These are phyloP conservation scores for Clonostachys rhizophaga DNA, from an alignment of 2,329 filamentous ascomycete genomes.

Conservation along the genomic window DNA sequence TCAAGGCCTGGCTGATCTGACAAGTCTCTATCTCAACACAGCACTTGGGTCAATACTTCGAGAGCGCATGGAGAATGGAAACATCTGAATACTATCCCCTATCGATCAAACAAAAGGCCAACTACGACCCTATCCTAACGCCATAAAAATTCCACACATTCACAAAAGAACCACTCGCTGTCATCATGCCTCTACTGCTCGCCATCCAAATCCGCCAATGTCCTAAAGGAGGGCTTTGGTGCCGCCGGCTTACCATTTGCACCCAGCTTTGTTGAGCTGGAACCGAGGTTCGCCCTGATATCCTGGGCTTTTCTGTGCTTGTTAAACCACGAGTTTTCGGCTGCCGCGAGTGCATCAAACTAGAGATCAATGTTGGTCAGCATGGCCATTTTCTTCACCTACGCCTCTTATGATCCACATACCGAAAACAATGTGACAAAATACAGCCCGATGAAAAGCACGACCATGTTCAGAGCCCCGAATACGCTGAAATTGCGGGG, in stretches of 20 bases:
- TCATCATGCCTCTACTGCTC: conserved; percentile 5
- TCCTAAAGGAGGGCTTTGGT: conserved; percentile 38
- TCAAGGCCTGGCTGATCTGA: too few relatives aligned
- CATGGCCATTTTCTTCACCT: conserved; percentile 1
- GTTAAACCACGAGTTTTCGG: conserved; percentile 56
- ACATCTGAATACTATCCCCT: too few relatives aligned
- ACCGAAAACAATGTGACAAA: conserved; percentile 57
- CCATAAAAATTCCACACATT: too few relatives aligned
- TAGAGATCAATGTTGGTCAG: conserved; percentile 21
- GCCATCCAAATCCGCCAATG: conserved; percentile 45
- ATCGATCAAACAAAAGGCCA: too few relatives aligned
- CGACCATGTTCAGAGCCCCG: conserved; percentile 39
- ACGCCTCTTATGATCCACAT: conserved; percentile 19
- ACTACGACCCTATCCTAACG: too few relatives aligned
- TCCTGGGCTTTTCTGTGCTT: conserved; percentile 25
- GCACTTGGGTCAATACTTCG: too few relatives aligned
- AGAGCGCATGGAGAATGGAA: too few relatives aligned
- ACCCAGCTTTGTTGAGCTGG: neutral
- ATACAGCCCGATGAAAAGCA: conserved; percentile 57
- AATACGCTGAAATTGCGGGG: conserved; percentile 27
- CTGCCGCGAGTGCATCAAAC: conserved; percentile 59
- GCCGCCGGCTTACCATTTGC: conserved; percentile 11
- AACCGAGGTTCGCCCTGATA: conserved; percentile 5
- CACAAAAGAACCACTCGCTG: too few relatives aligned
- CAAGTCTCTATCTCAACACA: too few relatives aligned